Evolutionary conservation across 1,139 yeast species (phyloP), one percentile per base, ranked within the genome.

Genomic region (Nakaseomyces sp.): DNA sequence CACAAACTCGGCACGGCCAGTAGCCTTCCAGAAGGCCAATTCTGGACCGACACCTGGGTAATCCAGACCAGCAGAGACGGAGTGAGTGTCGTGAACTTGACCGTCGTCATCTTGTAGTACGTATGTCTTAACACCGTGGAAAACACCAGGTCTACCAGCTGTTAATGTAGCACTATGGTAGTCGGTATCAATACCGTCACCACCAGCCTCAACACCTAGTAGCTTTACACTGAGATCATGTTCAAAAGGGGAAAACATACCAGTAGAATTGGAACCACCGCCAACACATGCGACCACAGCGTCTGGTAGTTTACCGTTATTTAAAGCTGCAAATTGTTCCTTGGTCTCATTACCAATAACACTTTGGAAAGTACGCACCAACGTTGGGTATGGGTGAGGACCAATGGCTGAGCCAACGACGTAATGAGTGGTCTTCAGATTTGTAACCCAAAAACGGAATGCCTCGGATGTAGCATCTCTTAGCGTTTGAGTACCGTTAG

Each of bases 41-140:
- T 91, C 98, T 22, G 99, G 99, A 38, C 99, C 99, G 43, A 91
- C 99, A 66, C 96, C 99, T 29, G 99, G 99, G 65, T 91, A 91
- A 67, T 91, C 99, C 58, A 91, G 75, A 54, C 99, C 99, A 33
- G 99, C 99, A 52, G 96, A 87, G 37, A 91, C 93, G 22, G 97
- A 89, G 65, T 91, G 97, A 9, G 99, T 91, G 61, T 93, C 98
- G 54, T 84, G 94, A 46, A 91, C 88, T 70, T 91, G 99, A 43
- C 99, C 99, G 63, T 91, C 97, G 15, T 63, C 59, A 59, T 83
- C 85, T 69, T 93, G 98, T 58, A 91, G 73, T 39, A 91, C 94
- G 57, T 81, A 91, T 3, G 98, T 91, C 67, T 76, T 84, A 41
- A 91, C 97, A 63, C 99, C 99, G 59, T 91, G 99, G 79, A 91